These are phyloP conservation scores for Fusarium avenaceum DNA, from an alignment of 2,329 filamentous ascomycete species.

Conservation along the genomic window DNA sequence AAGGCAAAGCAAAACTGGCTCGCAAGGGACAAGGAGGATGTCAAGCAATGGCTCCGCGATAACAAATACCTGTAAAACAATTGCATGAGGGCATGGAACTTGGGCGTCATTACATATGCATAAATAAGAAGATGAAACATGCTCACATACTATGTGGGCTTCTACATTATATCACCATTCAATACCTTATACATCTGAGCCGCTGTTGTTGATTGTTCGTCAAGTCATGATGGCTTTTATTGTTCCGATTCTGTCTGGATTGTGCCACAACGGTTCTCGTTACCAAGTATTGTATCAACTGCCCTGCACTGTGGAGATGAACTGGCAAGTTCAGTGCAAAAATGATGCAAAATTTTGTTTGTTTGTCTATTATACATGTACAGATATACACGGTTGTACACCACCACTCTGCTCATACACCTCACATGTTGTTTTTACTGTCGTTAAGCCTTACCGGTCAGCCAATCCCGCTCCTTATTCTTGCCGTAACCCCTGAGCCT, in stretches of 20 bases:
- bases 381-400: slow-evolving; percentile 51
- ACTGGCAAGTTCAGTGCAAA: neutral
- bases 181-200: too few species aligned
- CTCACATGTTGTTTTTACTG: slow-evolving; percentile 20
- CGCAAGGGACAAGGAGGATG: slow-evolving; percentile 75
- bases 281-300: too few species aligned
- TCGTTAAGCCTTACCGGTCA: slow-evolving; percentile 56
- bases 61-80: slow-evolving; percentile 49
- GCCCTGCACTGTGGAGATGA: too few species aligned
- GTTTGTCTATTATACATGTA: slow-evolving; percentile 51
- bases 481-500: slow-evolving; percentile 59
- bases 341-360: slow-evolving; percentile 43
- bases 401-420: slow-evolving; percentile 30
- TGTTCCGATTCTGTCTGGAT: too few species aligned
- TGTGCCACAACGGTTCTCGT: too few species aligned
- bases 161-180: too few species aligned
- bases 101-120: neutral
- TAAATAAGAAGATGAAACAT: slow-evolving; percentile 6
- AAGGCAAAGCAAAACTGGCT: slow-evolving; percentile 78
- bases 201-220: too few species aligned
- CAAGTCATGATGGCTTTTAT: too few species aligned
- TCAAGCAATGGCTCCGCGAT: slow-evolving; percentile 66
- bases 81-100: slow-evolving; percentile 1
- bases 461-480: slow-evolving; percentile 60
- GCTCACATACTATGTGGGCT: neutral